These are phyloP conservation scores for Aspergillus sp. DNA, from an alignment of 2,329 filamentous ascomycete genomes.

Conservation along the genomic window DNA sequence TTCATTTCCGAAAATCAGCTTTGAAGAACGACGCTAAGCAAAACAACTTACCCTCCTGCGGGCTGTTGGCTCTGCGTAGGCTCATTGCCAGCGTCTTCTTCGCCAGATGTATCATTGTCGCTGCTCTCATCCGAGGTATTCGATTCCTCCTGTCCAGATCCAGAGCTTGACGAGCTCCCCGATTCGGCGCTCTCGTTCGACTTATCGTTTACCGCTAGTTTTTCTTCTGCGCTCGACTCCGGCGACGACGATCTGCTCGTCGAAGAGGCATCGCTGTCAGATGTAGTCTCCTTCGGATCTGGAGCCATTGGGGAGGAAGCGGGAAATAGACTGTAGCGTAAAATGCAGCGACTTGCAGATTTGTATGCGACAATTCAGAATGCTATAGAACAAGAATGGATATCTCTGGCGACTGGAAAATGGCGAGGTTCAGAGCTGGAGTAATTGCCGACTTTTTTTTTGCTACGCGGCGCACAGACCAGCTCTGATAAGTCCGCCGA, in stretches of 20 bases:
- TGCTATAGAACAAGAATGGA: background rate
- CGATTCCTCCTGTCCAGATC: slow-evolving; percentile 4
- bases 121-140: background rate
- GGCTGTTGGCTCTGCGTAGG: slow-evolving; percentile 3
- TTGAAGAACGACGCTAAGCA: background rate
- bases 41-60: slow-evolving; percentile 11
- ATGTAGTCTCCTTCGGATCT: slow-evolving; percentile 12
- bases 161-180: slow-evolving; percentile 12
- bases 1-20: slow-evolving; percentile 3
- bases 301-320: slow-evolving; percentile 13
- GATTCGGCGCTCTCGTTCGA: slow-evolving; percentile 12
- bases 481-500: slow-evolving; percentile 8
- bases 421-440: too few relatives aligned
- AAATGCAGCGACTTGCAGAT: too few relatives aligned
- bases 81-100: slow-evolving; percentile 6
- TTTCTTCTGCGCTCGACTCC: slow-evolving; percentile 7
- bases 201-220: slow-evolving; percentile 7
- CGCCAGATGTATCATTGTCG: background rate
- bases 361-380: background rate
- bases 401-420: too few relatives aligned
- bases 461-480: slow-evolving; percentile 34
- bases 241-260: slow-evolving; percentile 17
- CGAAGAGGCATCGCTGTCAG: slow-evolving; percentile 10
- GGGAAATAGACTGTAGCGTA: background rate
- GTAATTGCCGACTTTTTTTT: slow-evolving; percentile 25